These are phyloP conservation scores for Eucalyptus marginata DNA, from an alignment of 345 rosid genomes.

Conservation along the genomic window DNA sequence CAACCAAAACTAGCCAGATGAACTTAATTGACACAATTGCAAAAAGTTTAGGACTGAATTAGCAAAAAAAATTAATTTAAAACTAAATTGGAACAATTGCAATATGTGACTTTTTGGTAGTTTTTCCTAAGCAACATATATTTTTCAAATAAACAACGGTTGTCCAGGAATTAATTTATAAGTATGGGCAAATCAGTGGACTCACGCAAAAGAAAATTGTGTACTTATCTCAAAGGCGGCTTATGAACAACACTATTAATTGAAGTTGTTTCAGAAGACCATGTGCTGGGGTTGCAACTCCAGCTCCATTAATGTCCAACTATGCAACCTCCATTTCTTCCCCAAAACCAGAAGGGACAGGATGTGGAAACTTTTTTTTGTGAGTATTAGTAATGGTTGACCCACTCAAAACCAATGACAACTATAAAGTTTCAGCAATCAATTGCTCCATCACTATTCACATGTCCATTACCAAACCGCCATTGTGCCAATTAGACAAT, in stretches of 20 bases:
- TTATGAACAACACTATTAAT: background rate
- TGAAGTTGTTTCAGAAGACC: background rate
- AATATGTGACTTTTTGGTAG: too few relatives aligned
- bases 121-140: background rate
- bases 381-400: background rate
- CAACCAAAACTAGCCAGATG: too few relatives aligned
- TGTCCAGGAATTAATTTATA: background rate
- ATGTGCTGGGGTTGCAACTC: background rate
- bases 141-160: background rate
- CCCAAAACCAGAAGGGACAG: background rate
- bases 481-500: background rate
- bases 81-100: too few relatives aligned
- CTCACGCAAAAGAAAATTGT: background rate
- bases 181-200: background rate
- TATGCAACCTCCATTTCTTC: background rate
- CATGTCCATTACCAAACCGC: background rate
- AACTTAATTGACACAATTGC: too few relatives aligned
- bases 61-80: too few relatives aligned
- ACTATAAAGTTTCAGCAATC: background rate
- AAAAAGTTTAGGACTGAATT: too few relatives aligned
- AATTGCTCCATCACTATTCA: background rate
- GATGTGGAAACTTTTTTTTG: background rate
- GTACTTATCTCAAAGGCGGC: background rate
- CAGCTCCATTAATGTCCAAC: background rate
- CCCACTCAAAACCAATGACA: background rate